A percentile compares a stretch with the other conserved stretches of the same genome.
Evolutionary conservation across 2,329 filamentous ascomycete species (phyloP).

Genomic region (Trichophyton rubrum): DNA sequence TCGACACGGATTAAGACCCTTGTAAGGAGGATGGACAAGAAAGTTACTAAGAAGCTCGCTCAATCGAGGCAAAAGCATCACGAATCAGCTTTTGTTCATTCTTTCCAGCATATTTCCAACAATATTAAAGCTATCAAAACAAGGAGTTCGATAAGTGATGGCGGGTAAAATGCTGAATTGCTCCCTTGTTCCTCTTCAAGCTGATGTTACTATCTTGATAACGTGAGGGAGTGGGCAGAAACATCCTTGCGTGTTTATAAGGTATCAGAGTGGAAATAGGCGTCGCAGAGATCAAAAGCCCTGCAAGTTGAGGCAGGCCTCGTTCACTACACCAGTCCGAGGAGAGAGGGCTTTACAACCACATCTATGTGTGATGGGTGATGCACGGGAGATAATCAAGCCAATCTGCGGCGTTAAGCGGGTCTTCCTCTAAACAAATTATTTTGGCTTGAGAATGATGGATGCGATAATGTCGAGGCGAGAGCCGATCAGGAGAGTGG

Average conservation of each 20-base stretch:
- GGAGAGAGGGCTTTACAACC: not conserved
- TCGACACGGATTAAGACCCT: not conserved
- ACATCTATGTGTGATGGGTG: not conserved
- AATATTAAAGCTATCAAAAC: too few species aligned
- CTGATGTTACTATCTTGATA: not conserved
- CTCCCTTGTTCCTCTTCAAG: not conserved
- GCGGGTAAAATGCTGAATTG: not conserved
- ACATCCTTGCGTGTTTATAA: not conserved
- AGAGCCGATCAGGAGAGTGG: not conserved
- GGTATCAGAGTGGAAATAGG: not conserved
- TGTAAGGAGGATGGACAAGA: not conserved
- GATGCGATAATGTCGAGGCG: not conserved
- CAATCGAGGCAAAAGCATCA: not conserved
- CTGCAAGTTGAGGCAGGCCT: not conserved
- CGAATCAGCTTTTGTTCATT: not conserved
- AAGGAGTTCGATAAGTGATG: not conserved
- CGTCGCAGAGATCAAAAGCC: not conserved
- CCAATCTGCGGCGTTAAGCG: slow-evolving; percentile 1
- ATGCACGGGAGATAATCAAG: not conserved
- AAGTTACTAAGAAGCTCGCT: not conserved
- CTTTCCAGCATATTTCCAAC: not conserved
- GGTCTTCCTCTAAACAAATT: not conserved
- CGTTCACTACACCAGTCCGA: not conserved
- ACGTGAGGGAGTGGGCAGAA: not conserved
- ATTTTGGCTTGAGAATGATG: too few species aligned